A percentile compares a stretch with the other conserved stretches of the same genome.
Conservation (phyloP, 495 filamentous ascomycete genomes). For the Penicillium antarcticum region DNA sequence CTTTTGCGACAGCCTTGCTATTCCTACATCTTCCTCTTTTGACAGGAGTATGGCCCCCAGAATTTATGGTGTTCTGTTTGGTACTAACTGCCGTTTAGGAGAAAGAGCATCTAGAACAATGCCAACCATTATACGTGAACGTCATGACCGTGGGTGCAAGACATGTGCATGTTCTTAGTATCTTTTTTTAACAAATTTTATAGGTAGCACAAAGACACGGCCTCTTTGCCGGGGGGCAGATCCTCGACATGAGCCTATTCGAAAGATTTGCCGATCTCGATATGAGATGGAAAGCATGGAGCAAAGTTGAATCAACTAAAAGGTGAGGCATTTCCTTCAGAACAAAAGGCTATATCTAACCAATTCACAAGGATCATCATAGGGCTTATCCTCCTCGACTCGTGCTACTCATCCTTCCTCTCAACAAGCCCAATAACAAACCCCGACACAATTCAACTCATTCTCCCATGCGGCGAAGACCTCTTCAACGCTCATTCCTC, state of each 20-base stretch:
- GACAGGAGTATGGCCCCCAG: slow-evolving; percentile 38
- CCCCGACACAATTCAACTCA: slow-evolving; percentile 46
- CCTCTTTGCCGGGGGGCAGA: slow-evolving; percentile 46
- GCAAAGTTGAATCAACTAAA: slow-evolving; percentile 49
- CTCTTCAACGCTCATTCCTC: slow-evolving; percentile 46
- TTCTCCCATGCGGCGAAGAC: slow-evolving; percentile 43
- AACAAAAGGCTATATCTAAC: background rate
- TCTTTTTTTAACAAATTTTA: background rate
- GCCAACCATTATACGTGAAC: slow-evolving; percentile 49
- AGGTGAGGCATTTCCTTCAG: slow-evolving; percentile 26
- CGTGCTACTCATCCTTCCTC: slow-evolving; percentile 49
- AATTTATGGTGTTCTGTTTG: background rate
- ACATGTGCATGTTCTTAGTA: background rate
- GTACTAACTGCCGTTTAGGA: slow-evolving; percentile 31
- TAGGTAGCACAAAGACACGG: slow-evolving; percentile 51
- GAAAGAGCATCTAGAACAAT: slow-evolving; percentile 42
- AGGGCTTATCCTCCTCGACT: slow-evolving; percentile 48
- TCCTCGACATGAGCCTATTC: slow-evolving; percentile 44
- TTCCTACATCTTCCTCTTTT: slow-evolving; percentile 48
- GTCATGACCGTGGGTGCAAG: slow-evolving; percentile 43
- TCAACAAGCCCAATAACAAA: slow-evolving; percentile 46
- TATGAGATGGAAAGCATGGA: slow-evolving; percentile 52
- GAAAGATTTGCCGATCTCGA: slow-evolving; percentile 46
- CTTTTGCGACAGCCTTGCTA: slow-evolving; percentile 45
- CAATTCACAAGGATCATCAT: slow-evolving; percentile 32